These are phyloP conservation scores for Serendipita vermifera DNA, from an alignment of 768 basidiomycete species.

Conservation along the genomic window DNA sequence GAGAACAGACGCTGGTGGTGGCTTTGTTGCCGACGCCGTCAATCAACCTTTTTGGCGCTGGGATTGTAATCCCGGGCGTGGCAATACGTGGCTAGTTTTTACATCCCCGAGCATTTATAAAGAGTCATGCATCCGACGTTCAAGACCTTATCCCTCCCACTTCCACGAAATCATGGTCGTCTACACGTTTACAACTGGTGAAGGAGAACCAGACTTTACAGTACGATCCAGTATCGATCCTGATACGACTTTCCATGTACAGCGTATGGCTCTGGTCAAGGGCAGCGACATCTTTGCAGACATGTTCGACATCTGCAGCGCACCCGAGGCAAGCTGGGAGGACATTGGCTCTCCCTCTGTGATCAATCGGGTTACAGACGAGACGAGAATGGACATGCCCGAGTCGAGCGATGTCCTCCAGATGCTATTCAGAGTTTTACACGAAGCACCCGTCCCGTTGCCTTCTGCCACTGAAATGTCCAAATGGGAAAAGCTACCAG, in stretches of 20 bases:
- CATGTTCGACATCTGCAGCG: conserved; percentile 10
- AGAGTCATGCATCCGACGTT: no score
- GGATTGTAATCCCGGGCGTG: no score
- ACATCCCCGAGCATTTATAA: no score
- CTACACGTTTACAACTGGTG: background rate
- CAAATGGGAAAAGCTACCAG: background rate
- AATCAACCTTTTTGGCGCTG: background rate
- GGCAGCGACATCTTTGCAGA: conserved; percentile 10
- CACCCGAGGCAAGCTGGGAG: background rate
- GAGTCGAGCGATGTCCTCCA: background rate
- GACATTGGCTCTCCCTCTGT: no score
- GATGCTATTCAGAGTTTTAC: background rate
- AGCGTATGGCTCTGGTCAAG: background rate
- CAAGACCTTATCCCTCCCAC: no score
- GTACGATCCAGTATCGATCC: conserved; percentile 5
- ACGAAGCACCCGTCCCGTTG: background rate
- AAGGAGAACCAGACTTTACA: conserved; percentile 9
- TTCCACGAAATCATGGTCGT: no score
- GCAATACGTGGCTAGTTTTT: background rate
- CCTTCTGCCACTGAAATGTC: background rate
- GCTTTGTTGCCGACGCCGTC: background rate
- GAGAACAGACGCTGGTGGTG: no score
- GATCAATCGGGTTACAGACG: no score
- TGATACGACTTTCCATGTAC: conserved; percentile 1
- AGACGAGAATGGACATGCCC: background rate